Conservation (phyloP, 805 yeast genomes). For the Phaffomyces thermotolerans region DNA sequence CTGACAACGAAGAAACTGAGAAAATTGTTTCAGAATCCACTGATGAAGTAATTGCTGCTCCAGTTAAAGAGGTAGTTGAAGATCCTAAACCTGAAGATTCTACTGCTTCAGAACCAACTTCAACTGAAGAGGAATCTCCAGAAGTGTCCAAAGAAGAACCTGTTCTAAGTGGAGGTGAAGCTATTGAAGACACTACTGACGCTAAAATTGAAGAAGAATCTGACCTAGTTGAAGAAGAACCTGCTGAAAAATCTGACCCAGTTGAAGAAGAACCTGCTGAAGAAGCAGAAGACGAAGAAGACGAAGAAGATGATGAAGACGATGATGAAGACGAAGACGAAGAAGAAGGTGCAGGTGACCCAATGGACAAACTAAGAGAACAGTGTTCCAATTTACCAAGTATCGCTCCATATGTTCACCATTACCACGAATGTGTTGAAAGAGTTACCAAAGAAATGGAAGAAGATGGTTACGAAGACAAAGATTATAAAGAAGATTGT, state of each 20-base stretch:
- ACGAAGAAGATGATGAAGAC: slow-evolving; percentile 35
- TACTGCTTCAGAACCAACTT: slow-evolving; percentile 3
- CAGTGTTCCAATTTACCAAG: slow-evolving; percentile 63
- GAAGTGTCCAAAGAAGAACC: slow-evolving; percentile 5
- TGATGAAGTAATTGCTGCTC: slow-evolving; percentile 6
- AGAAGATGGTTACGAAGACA: slow-evolving; percentile 74
- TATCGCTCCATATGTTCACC: slow-evolving; percentile 74
- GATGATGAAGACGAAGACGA: slow-evolving; percentile 68
- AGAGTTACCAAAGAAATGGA: slow-evolving; percentile 86
- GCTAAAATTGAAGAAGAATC: slow-evolving; percentile 4
- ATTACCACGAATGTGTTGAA: slow-evolving; percentile 89
- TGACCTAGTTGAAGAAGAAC: slow-evolving; percentile 7
- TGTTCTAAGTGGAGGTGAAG: slow-evolving; percentile 7
- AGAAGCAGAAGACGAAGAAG: slow-evolving; percentile 10
- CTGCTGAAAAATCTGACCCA: slow-evolving; percentile 18
- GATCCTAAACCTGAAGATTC: slow-evolving; percentile 6
- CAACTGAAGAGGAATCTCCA: slow-evolving; percentile 6
- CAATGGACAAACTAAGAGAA: slow-evolving; percentile 53
- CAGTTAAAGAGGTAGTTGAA: not conserved
- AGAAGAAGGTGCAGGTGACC: slow-evolving; percentile 64
- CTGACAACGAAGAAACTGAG: slow-evolving; percentile 37
- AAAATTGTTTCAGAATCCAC: slow-evolving; percentile 9
- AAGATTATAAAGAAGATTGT: slow-evolving; percentile 90
- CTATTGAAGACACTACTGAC: slow-evolving; percentile 10
- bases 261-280: slow-evolving; percentile 9